phyloP scores from a whole-genome alignment of 345 rosid genomes.

The Dovyalis caffra region DNA sequence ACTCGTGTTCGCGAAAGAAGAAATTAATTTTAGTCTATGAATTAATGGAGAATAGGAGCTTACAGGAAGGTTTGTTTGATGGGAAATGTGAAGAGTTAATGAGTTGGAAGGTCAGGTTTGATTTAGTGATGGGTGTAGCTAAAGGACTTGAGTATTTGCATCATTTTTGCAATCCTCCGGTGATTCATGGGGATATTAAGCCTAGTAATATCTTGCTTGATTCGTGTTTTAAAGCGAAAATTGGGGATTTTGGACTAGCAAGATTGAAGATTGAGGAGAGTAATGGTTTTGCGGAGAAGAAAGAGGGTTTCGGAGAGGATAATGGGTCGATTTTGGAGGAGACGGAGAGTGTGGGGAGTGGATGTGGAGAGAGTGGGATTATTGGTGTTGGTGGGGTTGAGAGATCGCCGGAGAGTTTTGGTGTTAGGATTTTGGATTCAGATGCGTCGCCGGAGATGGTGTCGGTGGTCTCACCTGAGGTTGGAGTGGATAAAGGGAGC shows the following conservation, averaged over 20 bases:
- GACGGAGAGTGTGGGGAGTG: constrained; percentile 56
- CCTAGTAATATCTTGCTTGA: constrained; percentile 66
- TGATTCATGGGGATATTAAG: constrained; percentile 70
- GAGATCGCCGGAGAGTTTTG: constrained; percentile 54
- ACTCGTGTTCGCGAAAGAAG: constrained; percentile 43
- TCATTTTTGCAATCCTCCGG: constrained; percentile 46
- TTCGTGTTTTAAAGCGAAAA: constrained; percentile 55
- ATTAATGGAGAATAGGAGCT: constrained; percentile 72
- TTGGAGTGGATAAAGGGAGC: constrained; percentile 44
- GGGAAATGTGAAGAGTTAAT: constrained; percentile 71
- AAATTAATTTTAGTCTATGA: constrained; percentile 60
- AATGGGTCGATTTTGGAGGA: constrained; percentile 77
- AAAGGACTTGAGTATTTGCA: constrained; percentile 21
- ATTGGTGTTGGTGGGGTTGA: constrained; percentile 22
- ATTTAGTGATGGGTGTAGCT: constrained; percentile 9
- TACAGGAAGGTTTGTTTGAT: constrained; percentile 64
- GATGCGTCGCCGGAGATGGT: constrained; percentile 39
- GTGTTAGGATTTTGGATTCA: constrained; percentile 38
- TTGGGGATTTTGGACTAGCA: constrained; percentile 78
- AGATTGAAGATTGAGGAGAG: constrained; percentile 53
- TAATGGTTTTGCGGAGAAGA: constrained; percentile 32
- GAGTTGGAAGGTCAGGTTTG: constrained; percentile 54
- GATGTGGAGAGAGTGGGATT: constrained; percentile 44
- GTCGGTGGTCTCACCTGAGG: constrained; percentile 39
- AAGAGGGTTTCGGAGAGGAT: constrained; percentile 37